Base-by-base conservation (phyloP, 2,329 filamentous ascomycete genomes). In the Parastagonospora nodorum region DNA sequence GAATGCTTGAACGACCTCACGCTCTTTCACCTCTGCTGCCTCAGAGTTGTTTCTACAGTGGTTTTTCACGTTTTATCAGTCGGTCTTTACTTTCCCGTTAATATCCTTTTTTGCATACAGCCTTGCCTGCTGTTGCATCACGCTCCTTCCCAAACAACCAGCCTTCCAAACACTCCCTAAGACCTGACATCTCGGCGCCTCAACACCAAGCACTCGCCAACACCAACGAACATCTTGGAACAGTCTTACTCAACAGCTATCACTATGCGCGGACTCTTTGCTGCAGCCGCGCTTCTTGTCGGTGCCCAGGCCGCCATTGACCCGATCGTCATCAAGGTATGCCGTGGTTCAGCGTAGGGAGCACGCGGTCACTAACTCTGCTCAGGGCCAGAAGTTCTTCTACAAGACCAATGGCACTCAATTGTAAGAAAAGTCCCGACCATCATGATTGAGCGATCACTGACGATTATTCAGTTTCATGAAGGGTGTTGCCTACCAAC, bases 401-500 rank as follows among this genome's bases (percentile, higher is more conserved):
- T 92, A 89, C 81, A 83, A 89, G 75, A 89, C 87, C 74, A 89
- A 88, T 74, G 87, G 87, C 66, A 88, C 85, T 19, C 84, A 90
- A 78, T 90, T 89, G 55, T 67, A 58, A 52, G 65, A 39, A 48
- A 12, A 39, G 10, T 33, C 36, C 28, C 9, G 15, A 15, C 47
- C 11, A 28, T 40, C 12, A 14, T 39, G n/a, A 24, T 11, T 45
- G 42, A 28, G 55, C 39, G 51, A 27, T 42, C 10, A 27, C 58
- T 64, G 63, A 64, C 59, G 50, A 40, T n/a, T 29, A 11, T 30
- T 14, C 40, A 84, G 82, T 78, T 95, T 86, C 82, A 90, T 97
- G 75, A 90, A 88, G 76, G 94, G 94, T 78, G 82, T 99, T 64
- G 94, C 94, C 62, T 99, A 99, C 79, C 94, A 99, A 81, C 86